Base-by-base conservation (phyloP, 2,329 filamentous ascomycete species). In the Stagonosporopsis chrysanthemi region DNA sequence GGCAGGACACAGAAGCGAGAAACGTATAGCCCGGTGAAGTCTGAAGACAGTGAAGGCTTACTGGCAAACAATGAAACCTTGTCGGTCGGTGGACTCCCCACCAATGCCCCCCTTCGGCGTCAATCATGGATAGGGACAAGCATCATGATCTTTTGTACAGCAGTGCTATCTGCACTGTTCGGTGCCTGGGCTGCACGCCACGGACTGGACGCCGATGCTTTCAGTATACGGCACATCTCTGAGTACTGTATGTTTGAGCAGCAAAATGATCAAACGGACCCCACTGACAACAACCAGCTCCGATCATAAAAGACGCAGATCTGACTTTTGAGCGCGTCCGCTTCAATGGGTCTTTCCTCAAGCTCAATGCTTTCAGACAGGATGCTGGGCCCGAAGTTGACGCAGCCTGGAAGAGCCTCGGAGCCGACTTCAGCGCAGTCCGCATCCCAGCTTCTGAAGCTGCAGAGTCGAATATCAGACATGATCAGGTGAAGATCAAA, bases 291-390 rank as follows among this genome's bases (percentile, higher is more conserved):
- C 5, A 8, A 22, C 6, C 11, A 75, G 74, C 73, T 14, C 73
- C 74, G 1, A 66, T 76, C 4, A 52, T 74, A 11, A 71, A 77
- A 9, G 76, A 82, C 19, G 69, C 82, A 6, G 68, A 73, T 7
- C 69, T 82, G 3, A 68, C 67, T 9, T 83, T 80, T 60, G 65
- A 71, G 4, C 58, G 61, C 2, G 67, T 79, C 28, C 63, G 64
- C 1, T 88, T 86, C 70, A 85, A 88, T 56, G 85, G 85, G 0
- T 83, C 83, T 0, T 82, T 88, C 9, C 61, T 86, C 50, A 74
- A 82, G 2, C 80, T 84, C 58, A 83, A 82, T 35, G 74, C 82
- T 7, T 88, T 82, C 64, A 80, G 85, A 2, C 74, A 80, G 52
- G 75, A 79, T 31, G 82, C 79, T 3, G 67, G 82, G 0, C 80